Evolutionary conservation across 768 basidiomycete genomes (phyloP).

Genomic region (Mycena belliarum): DNA sequence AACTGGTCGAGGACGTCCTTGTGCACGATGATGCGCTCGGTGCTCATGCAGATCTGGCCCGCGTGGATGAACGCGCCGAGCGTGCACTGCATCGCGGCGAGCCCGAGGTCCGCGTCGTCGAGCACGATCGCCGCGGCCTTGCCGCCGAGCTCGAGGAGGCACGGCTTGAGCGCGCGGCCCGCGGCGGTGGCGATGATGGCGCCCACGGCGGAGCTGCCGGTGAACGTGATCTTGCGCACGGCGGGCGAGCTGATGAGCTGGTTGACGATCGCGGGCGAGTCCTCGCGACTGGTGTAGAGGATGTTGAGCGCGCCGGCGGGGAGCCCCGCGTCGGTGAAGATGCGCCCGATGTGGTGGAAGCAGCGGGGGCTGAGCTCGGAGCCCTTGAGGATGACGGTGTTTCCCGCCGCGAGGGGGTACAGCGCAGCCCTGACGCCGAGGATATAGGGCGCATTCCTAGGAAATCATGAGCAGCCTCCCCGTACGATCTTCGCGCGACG

Average conservation of each 20-base stretch:
- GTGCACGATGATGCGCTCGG: constrained; percentile 70
- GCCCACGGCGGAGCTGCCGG: constrained; percentile 62
- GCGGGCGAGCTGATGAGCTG: constrained; percentile 43
- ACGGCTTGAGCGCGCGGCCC: constrained; percentile 63
- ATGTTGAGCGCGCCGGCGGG: constrained; percentile 65
- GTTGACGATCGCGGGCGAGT: constrained; percentile 54
- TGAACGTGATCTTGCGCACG: constrained; percentile 63
- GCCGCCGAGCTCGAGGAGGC: constrained; percentile 62
- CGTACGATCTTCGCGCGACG: neutral
- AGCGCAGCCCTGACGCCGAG: constrained; percentile 11
- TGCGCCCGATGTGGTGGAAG: constrained; percentile 37
- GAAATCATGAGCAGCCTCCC: neutral
- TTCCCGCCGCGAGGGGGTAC: constrained; percentile 37
- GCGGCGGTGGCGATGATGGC: constrained; percentile 61
- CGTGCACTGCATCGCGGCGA: constrained; percentile 53
- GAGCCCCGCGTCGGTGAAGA: constrained; percentile 52
- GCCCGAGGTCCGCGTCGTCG: constrained; percentile 48
- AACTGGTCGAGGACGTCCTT: constrained; percentile 64
- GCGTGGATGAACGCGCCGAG: constrained; percentile 61
- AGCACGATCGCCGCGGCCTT: constrained; percentile 49
- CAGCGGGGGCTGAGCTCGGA: constrained; percentile 57
- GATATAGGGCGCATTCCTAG: constrained; percentile 22
- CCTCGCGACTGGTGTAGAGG: constrained; percentile 52
- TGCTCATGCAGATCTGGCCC: constrained; percentile 69
- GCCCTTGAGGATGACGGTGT: constrained; percentile 61